Evolutionary conservation across 352 stramenopile genomes (phyloP), one percentile per base, ranked within the genome.

Genomic region (Pythium phragmitis): DNA sequence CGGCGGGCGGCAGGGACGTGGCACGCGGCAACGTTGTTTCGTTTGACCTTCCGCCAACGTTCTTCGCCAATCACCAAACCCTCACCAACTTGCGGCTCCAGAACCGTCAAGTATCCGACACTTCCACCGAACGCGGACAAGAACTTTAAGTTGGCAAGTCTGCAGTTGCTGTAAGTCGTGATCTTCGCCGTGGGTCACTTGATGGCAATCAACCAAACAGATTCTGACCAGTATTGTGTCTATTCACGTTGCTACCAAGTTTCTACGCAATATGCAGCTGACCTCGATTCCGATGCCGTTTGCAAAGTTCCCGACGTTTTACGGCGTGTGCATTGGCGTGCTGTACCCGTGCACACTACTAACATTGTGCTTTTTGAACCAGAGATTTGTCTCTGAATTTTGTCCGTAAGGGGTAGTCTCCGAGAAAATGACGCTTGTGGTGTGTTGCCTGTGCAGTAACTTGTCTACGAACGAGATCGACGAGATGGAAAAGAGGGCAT

Each of bases 401-500:
- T 17, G 30, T 49, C 7, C 43, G n/a, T 6, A 49, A 49, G 7
- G n/a, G 43, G 43, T 7, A 8, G 8, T 28, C 4, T 12, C 43
- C 17, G 7, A 23, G 1, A 8, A 23, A 13, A 23, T 49, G n/a
- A 14, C 8, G 8, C 11, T 49, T 37, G 1, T 53, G 4, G 23
- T 16, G 23, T 53, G 23, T 13, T 5, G 26, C 3, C 26, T 30
- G 26, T 30, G 36, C 23, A 53, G 47, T 23, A 37, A 53, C 23
- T 37, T 53, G 47, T 53, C 47, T 13, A 17, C 11, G 11, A 53
- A 53, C 13, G n/a, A 49, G 5, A 60, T 60, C 37, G 28, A 21
- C 7, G n/a, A 21, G 8, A 50, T 60, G 14, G 4, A 19, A 1
- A 36, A n/a, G 33, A 19, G 39, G 28, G 12, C 53, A 19, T 21